Conservation (phyloP, 768 basidiomycete species). For the Pleurotus salmoneostramineus region DNA sequence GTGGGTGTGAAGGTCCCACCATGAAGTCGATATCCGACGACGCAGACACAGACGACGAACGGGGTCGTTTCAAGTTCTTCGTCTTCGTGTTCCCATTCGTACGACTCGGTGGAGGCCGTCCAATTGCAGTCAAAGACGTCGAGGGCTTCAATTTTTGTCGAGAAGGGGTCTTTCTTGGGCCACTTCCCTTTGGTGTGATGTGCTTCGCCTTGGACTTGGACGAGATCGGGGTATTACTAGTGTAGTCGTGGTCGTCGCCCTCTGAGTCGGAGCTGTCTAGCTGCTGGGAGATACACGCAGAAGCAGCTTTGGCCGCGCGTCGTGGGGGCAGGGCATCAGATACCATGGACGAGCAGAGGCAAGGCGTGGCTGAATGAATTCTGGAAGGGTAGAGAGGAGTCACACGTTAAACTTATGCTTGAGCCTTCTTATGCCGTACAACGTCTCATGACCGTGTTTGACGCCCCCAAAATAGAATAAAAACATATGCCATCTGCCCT, state of each 20-base stretch:
- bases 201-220: neutral
- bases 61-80: neutral
- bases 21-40: neutral
- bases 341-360: neutral
- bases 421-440: neutral
- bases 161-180: neutral
- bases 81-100: neutral
- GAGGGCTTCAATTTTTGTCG: neutral
- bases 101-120: neutral
- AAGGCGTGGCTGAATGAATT: neutral
- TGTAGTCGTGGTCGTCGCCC: neutral
- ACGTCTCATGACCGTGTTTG: slow-evolving; percentile 3
- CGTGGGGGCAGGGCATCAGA: neutral
- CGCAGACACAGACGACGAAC: neutral
- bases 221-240: neutral
- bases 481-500: too few species aligned
- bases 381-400: neutral
- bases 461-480: neutral
- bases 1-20: neutral
- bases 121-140: neutral
- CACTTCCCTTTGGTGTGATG: neutral
- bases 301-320: slow-evolving; percentile 3
- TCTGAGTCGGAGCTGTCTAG: slow-evolving; percentile 3
- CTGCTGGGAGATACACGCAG: neutral
- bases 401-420: neutral